These are phyloP conservation scores for Leishmania aethiopica DNA, from an alignment of 208 protist species.

Conservation along the genomic window DNA sequence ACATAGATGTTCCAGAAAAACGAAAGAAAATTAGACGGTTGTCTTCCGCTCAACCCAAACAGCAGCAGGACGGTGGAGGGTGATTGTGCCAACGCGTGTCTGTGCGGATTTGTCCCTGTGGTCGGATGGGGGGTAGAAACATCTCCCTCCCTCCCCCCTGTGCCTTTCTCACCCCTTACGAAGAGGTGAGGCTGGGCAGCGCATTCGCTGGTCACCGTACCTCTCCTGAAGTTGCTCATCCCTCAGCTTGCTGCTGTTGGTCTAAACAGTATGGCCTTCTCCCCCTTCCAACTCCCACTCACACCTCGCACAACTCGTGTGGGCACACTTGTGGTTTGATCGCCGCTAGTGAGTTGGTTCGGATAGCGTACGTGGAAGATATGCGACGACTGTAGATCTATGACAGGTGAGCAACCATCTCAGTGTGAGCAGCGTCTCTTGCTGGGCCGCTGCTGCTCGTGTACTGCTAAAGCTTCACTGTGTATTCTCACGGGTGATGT, in stretches of 20 bases:
- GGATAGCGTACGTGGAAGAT: background rate
- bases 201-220: background rate
- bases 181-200: background rate
- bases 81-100: background rate
- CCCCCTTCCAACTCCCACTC: background rate
- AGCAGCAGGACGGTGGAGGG: background rate
- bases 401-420: background rate
- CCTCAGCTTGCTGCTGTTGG: background rate
- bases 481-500: background rate
- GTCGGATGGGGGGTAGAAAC: background rate
- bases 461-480: background rate
- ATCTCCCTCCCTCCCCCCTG: background rate
- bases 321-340: background rate
- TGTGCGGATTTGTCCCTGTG: background rate
- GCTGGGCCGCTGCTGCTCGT: background rate
- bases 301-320: background rate
- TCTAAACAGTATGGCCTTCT: background rate
- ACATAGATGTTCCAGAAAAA: background rate
- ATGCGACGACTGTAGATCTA: background rate
- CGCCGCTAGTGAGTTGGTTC: background rate
- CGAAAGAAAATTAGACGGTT: background rate
- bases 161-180: background rate
- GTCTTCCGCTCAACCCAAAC: background rate
- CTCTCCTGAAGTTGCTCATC: background rate
- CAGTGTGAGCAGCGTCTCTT: background rate